phyloP scores from a whole-genome alignment of 768 basidiomycete genomes.

The Cantharellus cinnabarinus region DNA sequence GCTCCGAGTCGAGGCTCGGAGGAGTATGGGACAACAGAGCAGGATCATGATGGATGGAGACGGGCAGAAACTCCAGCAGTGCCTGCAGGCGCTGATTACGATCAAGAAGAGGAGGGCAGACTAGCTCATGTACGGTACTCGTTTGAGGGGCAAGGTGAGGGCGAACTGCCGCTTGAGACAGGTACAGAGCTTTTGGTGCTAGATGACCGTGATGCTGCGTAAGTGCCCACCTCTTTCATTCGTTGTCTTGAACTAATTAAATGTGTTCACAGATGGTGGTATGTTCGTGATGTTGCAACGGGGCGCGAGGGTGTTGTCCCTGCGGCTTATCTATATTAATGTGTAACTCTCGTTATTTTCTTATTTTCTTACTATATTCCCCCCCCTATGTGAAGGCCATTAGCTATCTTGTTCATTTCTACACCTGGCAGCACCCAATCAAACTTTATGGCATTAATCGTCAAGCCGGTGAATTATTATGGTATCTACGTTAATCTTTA shows the following conservation, averaged over 20 bases:
- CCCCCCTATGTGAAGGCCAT: no score
- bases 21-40: conserved; percentile 11
- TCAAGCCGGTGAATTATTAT: no score
- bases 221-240: conserved; percentile 16
- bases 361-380: no score
- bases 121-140: conserved; percentile 67
- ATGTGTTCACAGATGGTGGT: conserved; percentile 62
- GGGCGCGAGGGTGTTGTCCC: conserved; percentile 82
- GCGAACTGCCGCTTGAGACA: conserved; percentile 47
- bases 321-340: conserved; percentile 73
- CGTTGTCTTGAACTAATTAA: conserved; percentile 2
- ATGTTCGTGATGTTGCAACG: conserved; percentile 57
- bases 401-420: no score
- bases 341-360: no score
- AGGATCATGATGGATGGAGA: conserved; percentile 47
- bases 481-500: no score
- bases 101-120: conserved; percentile 45
- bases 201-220: conserved; percentile 67
- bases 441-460: no score
- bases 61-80: conserved; percentile 63
- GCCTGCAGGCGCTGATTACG: conserved; percentile 20
- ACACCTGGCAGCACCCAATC: no score
- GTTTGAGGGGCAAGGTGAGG: conserved; percentile 60
- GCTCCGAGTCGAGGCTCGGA: conserved; percentile 12
- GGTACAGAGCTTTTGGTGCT: conserved; percentile 57